Evolutionary conservation across 257 asterid genomes (phyloP).

Genomic region (Cruciata laevipes): DNA sequence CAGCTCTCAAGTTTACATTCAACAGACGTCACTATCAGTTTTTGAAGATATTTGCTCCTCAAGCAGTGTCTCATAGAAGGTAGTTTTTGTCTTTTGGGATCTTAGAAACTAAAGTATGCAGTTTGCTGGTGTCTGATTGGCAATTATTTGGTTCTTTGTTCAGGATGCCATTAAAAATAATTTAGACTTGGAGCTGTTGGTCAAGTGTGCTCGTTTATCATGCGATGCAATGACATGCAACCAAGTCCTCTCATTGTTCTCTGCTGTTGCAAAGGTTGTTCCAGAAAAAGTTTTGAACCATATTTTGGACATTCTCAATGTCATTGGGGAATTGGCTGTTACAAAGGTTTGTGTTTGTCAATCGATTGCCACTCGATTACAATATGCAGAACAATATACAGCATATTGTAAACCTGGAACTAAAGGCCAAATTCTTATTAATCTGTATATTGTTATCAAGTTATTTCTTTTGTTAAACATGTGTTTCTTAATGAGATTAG

Average conservation of each 20-base stretch:
- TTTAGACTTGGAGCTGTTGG: constrained; percentile 56
- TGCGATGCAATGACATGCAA: constrained; percentile 59
- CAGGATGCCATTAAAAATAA: constrained; percentile 38
- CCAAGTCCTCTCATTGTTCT: constrained; percentile 67
- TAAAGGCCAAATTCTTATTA: no score
- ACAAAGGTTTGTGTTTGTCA: constrained; percentile 58
- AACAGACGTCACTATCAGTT: constrained; percentile 57
- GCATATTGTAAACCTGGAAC: no score
- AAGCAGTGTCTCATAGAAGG: constrained; percentile 39
- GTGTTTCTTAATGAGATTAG: no score
- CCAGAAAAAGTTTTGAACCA: constrained; percentile 75
- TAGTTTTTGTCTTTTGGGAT: constrained; percentile 15
- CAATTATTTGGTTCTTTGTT: constrained; percentile 14
- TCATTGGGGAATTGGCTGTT: constrained; percentile 65
- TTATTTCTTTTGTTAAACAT: no score
- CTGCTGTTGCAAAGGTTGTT: constrained; percentile 56
- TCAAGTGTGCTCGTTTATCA: constrained; percentile 67
- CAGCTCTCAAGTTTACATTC: constrained; percentile 42
- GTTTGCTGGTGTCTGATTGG: constrained; percentile 26
- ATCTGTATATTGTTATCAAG: no score
- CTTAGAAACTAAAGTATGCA: constrained; percentile 4
- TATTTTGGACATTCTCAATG: constrained; percentile 54
- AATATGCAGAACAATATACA: no score
- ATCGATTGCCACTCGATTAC: no score
- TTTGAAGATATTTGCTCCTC: constrained; percentile 74